Conservation (phyloP, 106 monocot genomes). For the Dendrobium catenatum region DNA sequence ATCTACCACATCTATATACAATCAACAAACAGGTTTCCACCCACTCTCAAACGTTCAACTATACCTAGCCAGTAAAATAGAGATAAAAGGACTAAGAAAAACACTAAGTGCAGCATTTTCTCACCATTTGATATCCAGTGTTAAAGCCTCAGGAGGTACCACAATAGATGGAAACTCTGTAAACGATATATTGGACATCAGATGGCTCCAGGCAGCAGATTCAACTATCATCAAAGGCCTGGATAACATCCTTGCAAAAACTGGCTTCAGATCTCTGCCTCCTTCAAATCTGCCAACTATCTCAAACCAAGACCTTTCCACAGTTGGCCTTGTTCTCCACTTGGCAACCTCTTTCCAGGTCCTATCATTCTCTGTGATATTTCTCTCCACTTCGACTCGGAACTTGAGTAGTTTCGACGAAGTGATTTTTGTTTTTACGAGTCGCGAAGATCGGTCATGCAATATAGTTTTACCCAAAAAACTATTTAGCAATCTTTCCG, state of each 20-base stretch:
- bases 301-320: slow-evolving; percentile 49
- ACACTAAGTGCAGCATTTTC: not conserved
- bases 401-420: slow-evolving; percentile 49
- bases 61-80: not conserved
- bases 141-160: slow-evolving; percentile 63
- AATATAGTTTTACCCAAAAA: slow-evolving; percentile 24
- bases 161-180: slow-evolving; percentile 47
- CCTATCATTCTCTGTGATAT: slow-evolving; percentile 42
- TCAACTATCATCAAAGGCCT: slow-evolving; percentile 27
- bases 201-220: slow-evolving; percentile 55
- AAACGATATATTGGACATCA: slow-evolving; percentile 76
- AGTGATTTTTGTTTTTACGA: slow-evolving; percentile 52
- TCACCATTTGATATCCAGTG: slow-evolving; percentile 82
- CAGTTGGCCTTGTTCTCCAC: slow-evolving; percentile 64
- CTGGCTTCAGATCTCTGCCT: slow-evolving; percentile 37
- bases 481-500: slow-evolving; percentile 34
- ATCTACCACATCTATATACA: not conserved
- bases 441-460: slow-evolving; percentile 13
- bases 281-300: slow-evolving; percentile 48
- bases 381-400: slow-evolving; percentile 56
- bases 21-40: not conserved
- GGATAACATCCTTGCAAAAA: slow-evolving; percentile 36
- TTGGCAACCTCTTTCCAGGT: slow-evolving; percentile 36
- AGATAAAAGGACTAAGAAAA: not conserved
- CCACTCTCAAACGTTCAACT: not conserved